Base-by-base conservation (phyloP, 148 eudicot genomes). In the Polygonum maritimum region DNA sequence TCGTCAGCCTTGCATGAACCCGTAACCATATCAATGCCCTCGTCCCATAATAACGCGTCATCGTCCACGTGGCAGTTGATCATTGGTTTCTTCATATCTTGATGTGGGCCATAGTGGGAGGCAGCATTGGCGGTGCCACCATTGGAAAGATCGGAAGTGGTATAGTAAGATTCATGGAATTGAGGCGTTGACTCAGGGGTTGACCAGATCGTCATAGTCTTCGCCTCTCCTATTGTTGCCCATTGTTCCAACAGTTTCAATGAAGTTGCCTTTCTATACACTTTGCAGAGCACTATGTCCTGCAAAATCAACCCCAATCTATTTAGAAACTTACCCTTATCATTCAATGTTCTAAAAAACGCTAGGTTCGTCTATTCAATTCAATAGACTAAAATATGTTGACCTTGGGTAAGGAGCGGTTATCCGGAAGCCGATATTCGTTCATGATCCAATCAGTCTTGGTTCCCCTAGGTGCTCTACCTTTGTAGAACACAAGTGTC, bases 381-480 rank as follows among this genome's bases (percentile, higher is more conserved):
- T 6, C 9, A 44, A 9, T 44, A 44, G 47, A 44, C 47, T 44
- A 3, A 49, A 49, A 49, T 14, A 2, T 2, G n/a, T 3, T 49
- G 16, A 69, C 94, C 94, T 88, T 86, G 45, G 83, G 80, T 2
- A 58, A 60, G 9, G 78, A 51, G 39, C 48, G 76, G 41, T 76
- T 67, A 54, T 88, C 91, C 1, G 91, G 92, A 21, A 89, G 81
- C 12, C 98, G 93, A 74, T 87, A 94, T 76, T 91, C 98, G 69
- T 88, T 87, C 98, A 94, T 94, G 74, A 94, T 79, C 97, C 98
- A 91, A 63, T 94, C 93, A 5, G 94, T 94, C 81, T 83, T 91
- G 75, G 75, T 39, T 15, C 97, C 97, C 7, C 87, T 80, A 0
- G 98, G 97, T 9, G 98, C 97, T 82, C 91, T 86, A 10, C 98